Percentiles rank a stretch among this genome's conserved stretches.
Conservation (phyloP, 2,329 filamentous ascomycete genomes). For the Fonsecaea pugnacius region DNA sequence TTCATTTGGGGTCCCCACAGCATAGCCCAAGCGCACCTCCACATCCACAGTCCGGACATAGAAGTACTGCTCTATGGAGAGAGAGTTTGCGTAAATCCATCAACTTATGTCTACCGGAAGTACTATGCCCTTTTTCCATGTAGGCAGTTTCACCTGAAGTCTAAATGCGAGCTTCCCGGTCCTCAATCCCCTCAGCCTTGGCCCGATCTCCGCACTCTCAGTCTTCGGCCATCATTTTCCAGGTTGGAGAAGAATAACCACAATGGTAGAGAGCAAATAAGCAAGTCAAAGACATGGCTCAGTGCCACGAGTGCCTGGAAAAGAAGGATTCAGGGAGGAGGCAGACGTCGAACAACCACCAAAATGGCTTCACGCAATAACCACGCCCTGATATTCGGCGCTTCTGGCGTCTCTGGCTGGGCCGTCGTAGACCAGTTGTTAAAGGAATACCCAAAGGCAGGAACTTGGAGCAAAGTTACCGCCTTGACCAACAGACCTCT, state of each 20-base stretch:
- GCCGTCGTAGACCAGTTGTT: slow-evolving; percentile 48
- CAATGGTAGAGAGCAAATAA: background rate
- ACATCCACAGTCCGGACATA: background rate
- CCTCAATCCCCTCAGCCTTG: background rate
- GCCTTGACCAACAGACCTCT: slow-evolving; percentile 49
- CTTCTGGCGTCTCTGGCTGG: slow-evolving; percentile 51
- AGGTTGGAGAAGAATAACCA: background rate
- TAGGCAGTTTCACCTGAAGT: background rate
- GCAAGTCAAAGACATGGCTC: background rate
- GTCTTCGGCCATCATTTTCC: background rate
- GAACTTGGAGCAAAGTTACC: slow-evolving; percentile 45
- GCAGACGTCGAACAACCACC: background rate
- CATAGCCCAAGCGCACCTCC: background rate
- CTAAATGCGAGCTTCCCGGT: background rate
- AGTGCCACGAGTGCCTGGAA: background rate
- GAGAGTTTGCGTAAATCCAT: background rate
- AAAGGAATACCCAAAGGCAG: slow-evolving; percentile 43
- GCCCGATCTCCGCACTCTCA: background rate
- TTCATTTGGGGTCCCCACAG: background rate
- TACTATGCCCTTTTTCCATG: background rate
- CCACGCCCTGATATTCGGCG: slow-evolving; percentile 49
- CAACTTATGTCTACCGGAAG: background rate
- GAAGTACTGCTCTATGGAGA: background rate
- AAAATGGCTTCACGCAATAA: slow-evolving; percentile 10
- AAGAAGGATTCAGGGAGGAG: background rate